phyloP scores from a whole-genome alignment of 2,329 filamentous ascomycete genomes.

The Basipetospora chlamydospora region DNA sequence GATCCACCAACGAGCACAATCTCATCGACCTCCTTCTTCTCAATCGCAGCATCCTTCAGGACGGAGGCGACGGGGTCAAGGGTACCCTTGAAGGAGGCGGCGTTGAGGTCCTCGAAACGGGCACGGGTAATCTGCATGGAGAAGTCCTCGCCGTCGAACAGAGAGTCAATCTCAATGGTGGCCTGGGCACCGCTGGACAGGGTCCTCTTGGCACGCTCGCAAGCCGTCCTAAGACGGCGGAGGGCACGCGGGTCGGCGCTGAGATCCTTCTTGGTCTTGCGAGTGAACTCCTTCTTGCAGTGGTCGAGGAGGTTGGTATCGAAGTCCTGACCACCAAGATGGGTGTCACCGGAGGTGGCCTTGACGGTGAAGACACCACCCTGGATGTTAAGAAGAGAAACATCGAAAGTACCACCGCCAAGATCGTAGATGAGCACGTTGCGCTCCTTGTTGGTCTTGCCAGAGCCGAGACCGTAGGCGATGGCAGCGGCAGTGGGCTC shows the following conservation, averaged over 20 bases:
- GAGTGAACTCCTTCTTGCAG: constrained; percentile 89
- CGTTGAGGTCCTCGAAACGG: constrained; percentile 97
- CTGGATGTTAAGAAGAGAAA: constrained; percentile 96
- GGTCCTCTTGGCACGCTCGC: constrained; percentile 98
- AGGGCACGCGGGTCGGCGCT: constrained; percentile 79
- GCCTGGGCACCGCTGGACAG: constrained; percentile 95
- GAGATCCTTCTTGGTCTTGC: constrained; percentile 71
- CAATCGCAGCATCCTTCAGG: constrained; percentile 76
- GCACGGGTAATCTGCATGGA: constrained; percentile 95
- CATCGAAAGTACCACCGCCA: constrained; percentile 99
- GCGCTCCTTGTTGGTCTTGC: constrained; percentile 94
- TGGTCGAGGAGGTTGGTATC: constrained; percentile 90
- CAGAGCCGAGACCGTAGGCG: constrained; percentile 90
- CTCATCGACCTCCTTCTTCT: constrained; percentile 90
- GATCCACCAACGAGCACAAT: constrained; percentile 98
- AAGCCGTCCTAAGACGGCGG: constrained; percentile 89
- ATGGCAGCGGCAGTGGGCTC: constrained; percentile 97
- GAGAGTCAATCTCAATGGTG: constrained; percentile 95
- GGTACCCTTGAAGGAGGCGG: constrained; percentile 86
- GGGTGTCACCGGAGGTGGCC: constrained; percentile 94
- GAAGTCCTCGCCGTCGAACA: constrained; percentile 97
- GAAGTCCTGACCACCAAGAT: constrained; percentile 91
- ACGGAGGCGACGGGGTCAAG: constrained; percentile 94
- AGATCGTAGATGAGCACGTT: constrained; percentile 99
- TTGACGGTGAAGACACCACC: constrained; percentile 99